Evolutionary conservation across 2,329 filamentous ascomycete genomes (phyloP), one percentile per base, ranked within the genome.

Genomic region (Biscogniauxia sp.): DNA sequence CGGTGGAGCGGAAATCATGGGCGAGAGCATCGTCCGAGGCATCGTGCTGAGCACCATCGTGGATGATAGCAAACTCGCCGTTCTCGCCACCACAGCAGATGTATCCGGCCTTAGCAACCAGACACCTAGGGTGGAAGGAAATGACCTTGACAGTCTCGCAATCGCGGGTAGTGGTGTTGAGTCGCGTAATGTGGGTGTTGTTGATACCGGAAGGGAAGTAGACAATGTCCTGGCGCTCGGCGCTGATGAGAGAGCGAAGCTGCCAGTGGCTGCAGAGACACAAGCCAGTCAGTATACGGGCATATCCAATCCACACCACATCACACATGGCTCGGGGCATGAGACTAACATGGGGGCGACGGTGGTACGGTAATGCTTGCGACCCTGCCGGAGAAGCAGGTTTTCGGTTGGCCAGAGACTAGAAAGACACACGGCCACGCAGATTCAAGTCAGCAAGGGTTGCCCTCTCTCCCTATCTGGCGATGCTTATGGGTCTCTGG

Each of bases 31-130:
- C 66, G 25, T 71, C 70, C 76, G 76, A 69, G 70, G 63, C 74
- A 69, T 66, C 62, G 58, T 58, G 76, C 72, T 63, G 66, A 56
- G 68, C 73, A 54, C 69, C 68, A 32, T 80, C 79, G 57, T 84
- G 87, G 70, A 97, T 89, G 58, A 92, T 88, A 28, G 91, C 88
- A 72, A 96, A 97, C 72, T 96, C 90, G 60, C 95, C 95, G 66
- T 87, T 86, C 69, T 96, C 90, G 61, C 94, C 94, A 53, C 94
- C 95, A 53, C 93, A 91, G 69, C 92, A 97, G 45, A 98, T 84
- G 89, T 92, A 98, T 56, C 93, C 93, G 69, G 91, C 85, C 57
- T 88, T 89, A 7, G 92, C 90, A n/a, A 92, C 90, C 6, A 97
- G 85, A 75, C 94, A 98, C 77, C 91, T 86, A n/a, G 93, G 90